phyloP scores from a whole-genome alignment of 2,329 filamentous ascomycete genomes.

The Nemania sp. region DNA sequence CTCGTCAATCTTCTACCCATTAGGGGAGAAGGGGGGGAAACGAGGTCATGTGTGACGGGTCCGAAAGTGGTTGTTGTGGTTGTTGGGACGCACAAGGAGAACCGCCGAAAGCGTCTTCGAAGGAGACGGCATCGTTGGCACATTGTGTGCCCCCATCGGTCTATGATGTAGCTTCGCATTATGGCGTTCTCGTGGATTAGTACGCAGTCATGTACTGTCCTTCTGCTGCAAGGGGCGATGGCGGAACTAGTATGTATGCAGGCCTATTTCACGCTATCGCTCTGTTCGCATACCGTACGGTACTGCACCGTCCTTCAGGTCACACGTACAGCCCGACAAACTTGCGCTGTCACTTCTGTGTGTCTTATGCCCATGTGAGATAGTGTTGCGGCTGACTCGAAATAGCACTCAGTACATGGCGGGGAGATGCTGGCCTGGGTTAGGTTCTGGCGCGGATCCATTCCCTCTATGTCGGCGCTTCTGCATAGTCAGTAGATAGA shows the following conservation, averaged over 20 bases:
- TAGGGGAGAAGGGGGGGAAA: slow-evolving; percentile 24
- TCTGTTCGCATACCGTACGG: not conserved
- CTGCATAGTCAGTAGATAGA: not conserved
- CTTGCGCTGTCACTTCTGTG: slow-evolving; percentile 15
- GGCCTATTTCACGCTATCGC: not conserved
- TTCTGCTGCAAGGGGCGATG: slow-evolving; percentile 35
- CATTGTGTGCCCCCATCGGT: slow-evolving; percentile 9
- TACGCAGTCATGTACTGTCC: not conserved
- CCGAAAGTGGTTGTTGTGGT: slow-evolving; percentile 22
- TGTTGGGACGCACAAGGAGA: slow-evolving; percentile 30
- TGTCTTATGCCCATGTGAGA: slow-evolving; percentile 39
- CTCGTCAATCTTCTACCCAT: slow-evolving; percentile 35
- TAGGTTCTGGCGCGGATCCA: slow-evolving; percentile 6
- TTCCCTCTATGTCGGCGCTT: slow-evolving; percentile 6
- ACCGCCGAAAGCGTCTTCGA: slow-evolving; percentile 21
- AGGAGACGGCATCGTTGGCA: slow-evolving; percentile 17
- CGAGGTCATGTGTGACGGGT: slow-evolving; percentile 28
- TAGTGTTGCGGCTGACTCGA: slow-evolving; percentile 17
- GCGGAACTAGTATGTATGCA: slow-evolving; percentile 13
- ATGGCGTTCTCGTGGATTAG: slow-evolving; percentile 30
- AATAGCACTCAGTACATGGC: not conserved
- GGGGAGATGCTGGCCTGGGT: slow-evolving; percentile 1
- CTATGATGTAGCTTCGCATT: slow-evolving; percentile 21
- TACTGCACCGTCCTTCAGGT: too few species aligned
- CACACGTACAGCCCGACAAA: not conserved